Evolutionary conservation across 2,329 filamentous ascomycete species (phyloP).

Genomic region (Chaetomium strumarium): DNA sequence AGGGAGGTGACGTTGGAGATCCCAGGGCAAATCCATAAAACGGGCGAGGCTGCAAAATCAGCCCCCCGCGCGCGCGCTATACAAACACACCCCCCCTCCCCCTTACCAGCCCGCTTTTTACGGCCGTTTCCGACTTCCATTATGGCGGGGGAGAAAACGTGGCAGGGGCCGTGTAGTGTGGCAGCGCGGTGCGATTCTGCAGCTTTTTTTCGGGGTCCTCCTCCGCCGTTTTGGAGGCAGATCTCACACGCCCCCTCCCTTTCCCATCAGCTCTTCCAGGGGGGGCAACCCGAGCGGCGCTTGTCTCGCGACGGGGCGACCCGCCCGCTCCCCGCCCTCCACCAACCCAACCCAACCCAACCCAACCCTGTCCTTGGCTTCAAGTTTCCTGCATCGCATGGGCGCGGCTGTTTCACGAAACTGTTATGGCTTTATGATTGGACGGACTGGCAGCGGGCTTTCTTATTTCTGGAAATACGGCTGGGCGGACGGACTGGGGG

Average conservation of each 20-base stretch:
- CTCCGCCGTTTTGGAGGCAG: slow-evolving; percentile 10
- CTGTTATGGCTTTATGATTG: slow-evolving; percentile 51
- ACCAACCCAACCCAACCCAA: not conserved
- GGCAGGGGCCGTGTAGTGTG: not conserved
- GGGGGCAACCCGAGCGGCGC: too few species aligned
- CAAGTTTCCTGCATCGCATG: not conserved
- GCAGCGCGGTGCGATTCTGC: slow-evolving; percentile 6
- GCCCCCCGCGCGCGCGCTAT: slow-evolving; percentile 34
- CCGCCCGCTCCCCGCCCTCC: slow-evolving; percentile 17
- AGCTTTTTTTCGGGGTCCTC: too few species aligned
- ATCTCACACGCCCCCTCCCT: slow-evolving; percentile 26
- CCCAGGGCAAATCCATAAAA: slow-evolving; percentile 5
- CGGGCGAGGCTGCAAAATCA: slow-evolving; percentile 28
- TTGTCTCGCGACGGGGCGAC: slow-evolving; percentile 23
- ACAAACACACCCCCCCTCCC: slow-evolving; percentile 31
- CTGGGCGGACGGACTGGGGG: too few species aligned
- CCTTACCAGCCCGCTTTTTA: too few species aligned
- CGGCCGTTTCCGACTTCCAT: not conserved
- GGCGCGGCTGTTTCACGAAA: slow-evolving; percentile 38
- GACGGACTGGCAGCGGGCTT: slow-evolving; percentile 26
- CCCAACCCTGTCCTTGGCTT: not conserved
- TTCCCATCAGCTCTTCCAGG: slow-evolving; percentile 14
- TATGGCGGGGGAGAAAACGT: not conserved
- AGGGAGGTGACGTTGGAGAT: slow-evolving; percentile 26
- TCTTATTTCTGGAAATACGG: not conserved